These are phyloP conservation scores for Dichotomocladium elegans DNA, from an alignment of 371 early-diverging fungal genomes.

Conservation along the genomic window DNA sequence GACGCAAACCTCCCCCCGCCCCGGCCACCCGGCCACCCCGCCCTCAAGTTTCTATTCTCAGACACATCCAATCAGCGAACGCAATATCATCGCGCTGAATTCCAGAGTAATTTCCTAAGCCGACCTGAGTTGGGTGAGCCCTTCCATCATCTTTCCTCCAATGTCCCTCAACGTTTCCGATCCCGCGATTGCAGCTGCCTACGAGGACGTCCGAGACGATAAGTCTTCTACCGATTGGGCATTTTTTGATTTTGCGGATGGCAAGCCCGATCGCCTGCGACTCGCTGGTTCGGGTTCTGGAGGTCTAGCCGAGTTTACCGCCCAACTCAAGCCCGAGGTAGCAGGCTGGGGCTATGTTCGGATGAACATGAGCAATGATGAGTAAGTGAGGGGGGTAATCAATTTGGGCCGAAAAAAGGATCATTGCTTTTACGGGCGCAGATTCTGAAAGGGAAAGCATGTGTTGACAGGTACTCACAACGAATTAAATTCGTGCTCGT, in stretches of 20 bases:
- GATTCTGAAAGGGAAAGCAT: too few relatives aligned
- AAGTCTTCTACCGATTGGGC: constrained; percentile 68
- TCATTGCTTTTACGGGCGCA: too few relatives aligned
- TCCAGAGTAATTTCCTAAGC: too few relatives aligned
- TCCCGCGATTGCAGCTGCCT: constrained; percentile 56
- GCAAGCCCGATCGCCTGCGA: constrained; percentile 42
- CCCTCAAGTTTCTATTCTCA: too few relatives aligned
- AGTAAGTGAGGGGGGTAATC: too few relatives aligned
- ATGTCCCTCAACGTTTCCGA: constrained; percentile 49
- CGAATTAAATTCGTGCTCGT: constrained; percentile 71
- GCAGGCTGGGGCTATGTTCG: constrained; percentile 82
- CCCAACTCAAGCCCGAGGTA: constrained; percentile 59
- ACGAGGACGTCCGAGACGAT: constrained; percentile 72
- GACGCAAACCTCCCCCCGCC: too few relatives aligned
- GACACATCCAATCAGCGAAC: too few relatives aligned
- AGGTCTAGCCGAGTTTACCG: constrained; percentile 66
- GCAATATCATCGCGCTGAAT: too few relatives aligned
- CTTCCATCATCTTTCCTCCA: not conserved
- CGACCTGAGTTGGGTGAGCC: too few relatives aligned
- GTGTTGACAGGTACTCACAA: constrained; percentile 35
- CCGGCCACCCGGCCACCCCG: too few relatives aligned
- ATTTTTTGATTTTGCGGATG: constrained; percentile 44
- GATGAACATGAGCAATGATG: constrained; percentile 80
- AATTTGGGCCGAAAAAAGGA: too few relatives aligned
- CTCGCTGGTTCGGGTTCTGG: constrained; percentile 57